phyloP scores from a whole-genome alignment of 2,329 filamentous ascomycete species.

The Cyphellophora attinorum region DNA sequence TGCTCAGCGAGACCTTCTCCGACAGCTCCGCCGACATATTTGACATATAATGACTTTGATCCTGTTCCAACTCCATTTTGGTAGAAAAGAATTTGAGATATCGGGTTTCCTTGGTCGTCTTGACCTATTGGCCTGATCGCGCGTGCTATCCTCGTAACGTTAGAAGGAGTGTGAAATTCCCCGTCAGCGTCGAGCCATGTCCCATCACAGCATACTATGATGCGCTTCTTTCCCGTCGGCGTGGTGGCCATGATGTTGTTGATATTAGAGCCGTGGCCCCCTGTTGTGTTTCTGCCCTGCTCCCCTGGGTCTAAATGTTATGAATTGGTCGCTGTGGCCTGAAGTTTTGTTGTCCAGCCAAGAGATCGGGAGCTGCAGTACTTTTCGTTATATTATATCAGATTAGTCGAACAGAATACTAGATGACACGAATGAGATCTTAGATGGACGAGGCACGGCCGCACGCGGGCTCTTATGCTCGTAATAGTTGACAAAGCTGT shows the following conservation, averaged over 20 bases:
- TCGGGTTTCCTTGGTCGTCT: conserved; percentile 14
- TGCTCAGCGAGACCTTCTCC: conserved; percentile 18
- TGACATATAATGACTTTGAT: conserved; percentile 17
- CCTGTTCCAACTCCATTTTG: conserved; percentile 24
- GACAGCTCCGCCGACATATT: conserved; percentile 20
- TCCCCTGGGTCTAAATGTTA: too few relatives aligned
- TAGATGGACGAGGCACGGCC: too few relatives aligned
- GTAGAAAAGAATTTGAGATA: conserved; percentile 24
- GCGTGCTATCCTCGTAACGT: conserved; percentile 24
- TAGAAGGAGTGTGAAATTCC: conserved; percentile 22
- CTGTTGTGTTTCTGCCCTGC: too few relatives aligned
- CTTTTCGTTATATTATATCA: too few relatives aligned
- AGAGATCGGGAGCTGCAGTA: too few relatives aligned
- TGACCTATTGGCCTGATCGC: conserved; percentile 19
- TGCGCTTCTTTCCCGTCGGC: conserved; percentile 19
- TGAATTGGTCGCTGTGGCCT: too few relatives aligned
- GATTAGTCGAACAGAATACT: too few relatives aligned
- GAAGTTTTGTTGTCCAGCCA: too few relatives aligned
- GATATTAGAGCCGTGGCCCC: too few relatives aligned
- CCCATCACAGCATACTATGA: conserved; percentile 25
- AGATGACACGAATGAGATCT: too few relatives aligned
- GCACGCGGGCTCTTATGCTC: too few relatives aligned
- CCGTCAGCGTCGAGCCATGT: conserved; percentile 25
- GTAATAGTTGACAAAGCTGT: too few relatives aligned
- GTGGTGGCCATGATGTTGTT: background rate